A percentile compares a stretch with the other conserved stretches of the same genome.
Evolutionary conservation across 768 basidiomycete species (phyloP).

Genomic region (Thelephora ganbajun): DNA sequence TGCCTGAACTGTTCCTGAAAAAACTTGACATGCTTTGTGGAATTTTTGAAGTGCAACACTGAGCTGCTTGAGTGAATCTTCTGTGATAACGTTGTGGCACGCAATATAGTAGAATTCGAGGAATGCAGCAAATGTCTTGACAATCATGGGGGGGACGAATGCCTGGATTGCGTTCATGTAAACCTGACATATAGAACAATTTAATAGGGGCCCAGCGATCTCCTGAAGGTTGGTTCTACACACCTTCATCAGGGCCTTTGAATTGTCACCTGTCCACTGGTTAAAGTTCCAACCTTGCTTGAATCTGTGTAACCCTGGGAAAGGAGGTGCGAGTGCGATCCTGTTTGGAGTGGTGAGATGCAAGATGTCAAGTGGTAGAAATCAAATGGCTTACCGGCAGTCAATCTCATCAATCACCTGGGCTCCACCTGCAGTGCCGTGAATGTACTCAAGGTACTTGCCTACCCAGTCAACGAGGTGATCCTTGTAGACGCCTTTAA

Average conservation of each 20-base stretch:
- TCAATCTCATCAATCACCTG: slow-evolving; percentile 10
- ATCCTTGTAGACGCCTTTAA: slow-evolving; percentile 14
- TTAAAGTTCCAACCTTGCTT: slow-evolving; percentile 13
- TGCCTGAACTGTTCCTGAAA: not conserved
- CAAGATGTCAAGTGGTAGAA: not conserved
- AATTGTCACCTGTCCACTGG: slow-evolving; percentile 17
- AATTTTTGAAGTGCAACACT: slow-evolving; percentile 14
- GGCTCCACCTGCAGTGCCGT: not conserved
- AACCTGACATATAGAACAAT: too few species aligned
- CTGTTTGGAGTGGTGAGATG: not conserved
- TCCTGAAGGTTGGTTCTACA: not conserved
- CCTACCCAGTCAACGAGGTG: slow-evolving; percentile 12
- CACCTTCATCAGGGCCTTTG: slow-evolving; percentile 8
- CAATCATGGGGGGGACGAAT: slow-evolving; percentile 11
- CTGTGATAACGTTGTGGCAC: slow-evolving; percentile 4
- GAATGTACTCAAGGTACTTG: slow-evolving; percentile 1
- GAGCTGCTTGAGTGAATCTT: slow-evolving; percentile 5
- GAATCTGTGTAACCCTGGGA: slow-evolving; percentile 10
- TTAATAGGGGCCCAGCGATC: not conserved
- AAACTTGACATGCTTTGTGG: slow-evolving; percentile 18
- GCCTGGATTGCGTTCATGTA: slow-evolving; percentile 14
- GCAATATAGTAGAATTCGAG: slow-evolving; percentile 16
- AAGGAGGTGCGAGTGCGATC: slow-evolving; percentile 10
- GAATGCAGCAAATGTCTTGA: slow-evolving; percentile 11
- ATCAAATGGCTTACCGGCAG: slow-evolving; percentile 2